A percentile compares a stretch with the other conserved stretches of the same genome.
phyloP scores from a whole-genome alignment of 2,329 filamentous ascomycete species.

The Colletotrichum sublineola region DNA sequence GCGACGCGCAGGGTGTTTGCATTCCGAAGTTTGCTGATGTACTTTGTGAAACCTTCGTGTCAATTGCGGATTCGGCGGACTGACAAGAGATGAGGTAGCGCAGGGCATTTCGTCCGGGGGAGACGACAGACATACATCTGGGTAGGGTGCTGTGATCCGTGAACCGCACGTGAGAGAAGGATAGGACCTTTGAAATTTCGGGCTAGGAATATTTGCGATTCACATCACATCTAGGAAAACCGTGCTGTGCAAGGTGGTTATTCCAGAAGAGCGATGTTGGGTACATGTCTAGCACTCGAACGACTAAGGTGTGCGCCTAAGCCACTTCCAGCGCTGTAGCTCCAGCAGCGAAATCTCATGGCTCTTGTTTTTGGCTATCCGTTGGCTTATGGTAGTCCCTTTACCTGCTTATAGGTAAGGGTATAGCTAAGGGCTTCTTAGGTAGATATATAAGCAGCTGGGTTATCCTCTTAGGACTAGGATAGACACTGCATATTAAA shows the following conservation, averaged over 20 bases:
- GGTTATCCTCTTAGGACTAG: too few species aligned
- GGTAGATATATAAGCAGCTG: too few species aligned
- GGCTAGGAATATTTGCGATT: not conserved
- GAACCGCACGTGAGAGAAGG: too few species aligned
- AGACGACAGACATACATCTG: too few species aligned
- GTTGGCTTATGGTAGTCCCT: too few species aligned
- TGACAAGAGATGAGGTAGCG: not conserved
- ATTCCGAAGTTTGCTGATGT: not conserved
- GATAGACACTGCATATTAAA: too few species aligned
- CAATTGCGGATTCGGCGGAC: not conserved
- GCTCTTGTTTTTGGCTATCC: not conserved
- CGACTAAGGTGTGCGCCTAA: not conserved
- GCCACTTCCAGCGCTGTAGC: not conserved
- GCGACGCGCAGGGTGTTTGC: not conserved
- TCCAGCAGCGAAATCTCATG: not conserved
- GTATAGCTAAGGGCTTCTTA: too few species aligned
- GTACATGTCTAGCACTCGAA: not conserved
- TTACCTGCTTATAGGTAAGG: too few species aligned
- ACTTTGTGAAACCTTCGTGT: not conserved
- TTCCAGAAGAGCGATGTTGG: not conserved
- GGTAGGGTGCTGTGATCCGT: too few species aligned
- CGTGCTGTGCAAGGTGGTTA: not conserved
- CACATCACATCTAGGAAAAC: too few species aligned
- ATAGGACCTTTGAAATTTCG: not conserved
- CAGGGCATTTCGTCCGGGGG: too few species aligned